Evolutionary conservation across 768 basidiomycete genomes (phyloP).

Genomic region (Lactarius sanguifluus): DNA sequence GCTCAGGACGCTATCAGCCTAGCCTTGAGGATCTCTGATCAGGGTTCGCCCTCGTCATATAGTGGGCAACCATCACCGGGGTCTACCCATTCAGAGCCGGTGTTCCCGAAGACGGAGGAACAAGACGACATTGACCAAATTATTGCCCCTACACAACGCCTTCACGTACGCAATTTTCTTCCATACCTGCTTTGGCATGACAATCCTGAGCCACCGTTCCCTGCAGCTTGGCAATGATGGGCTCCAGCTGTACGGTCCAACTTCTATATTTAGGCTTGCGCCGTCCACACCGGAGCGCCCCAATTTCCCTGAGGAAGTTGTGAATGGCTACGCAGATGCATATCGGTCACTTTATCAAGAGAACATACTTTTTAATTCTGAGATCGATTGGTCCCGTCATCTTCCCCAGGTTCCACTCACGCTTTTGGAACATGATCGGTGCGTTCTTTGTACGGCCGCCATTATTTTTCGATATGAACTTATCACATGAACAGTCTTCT

Average conservation of each 20-base stretch:
- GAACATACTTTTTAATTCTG: conserved; percentile 5
- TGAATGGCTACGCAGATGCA: conserved; percentile 11
- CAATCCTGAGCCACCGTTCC: neutral
- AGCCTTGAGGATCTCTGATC: conserved; percentile 21
- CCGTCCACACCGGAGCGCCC: conserved; percentile 22
- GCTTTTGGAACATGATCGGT: conserved; percentile 36
- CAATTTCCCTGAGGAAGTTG: conserved; percentile 9
- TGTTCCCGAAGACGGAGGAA: conserved; percentile 21
- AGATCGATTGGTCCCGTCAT: conserved; percentile 36
- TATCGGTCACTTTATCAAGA: conserved; percentile 14
- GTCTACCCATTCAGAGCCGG: conserved; percentile 20
- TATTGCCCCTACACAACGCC: conserved; percentile 15
- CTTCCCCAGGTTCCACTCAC: conserved; percentile 36
- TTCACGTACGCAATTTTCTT: conserved; percentile 28
- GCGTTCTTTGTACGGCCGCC: neutral
- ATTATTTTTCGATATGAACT: neutral
- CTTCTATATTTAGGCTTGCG: conserved; percentile 37
- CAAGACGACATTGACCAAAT: conserved; percentile 26
- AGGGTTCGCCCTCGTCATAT: conserved; percentile 17
- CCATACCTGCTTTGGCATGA: conserved; percentile 29
- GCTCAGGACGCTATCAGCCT: conserved; percentile 17
- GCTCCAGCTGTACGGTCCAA: conserved; percentile 36
- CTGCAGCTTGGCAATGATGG: conserved; percentile 33
- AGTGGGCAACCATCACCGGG: conserved; percentile 24
- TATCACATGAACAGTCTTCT: conserved; percentile 35